Percentiles rank a stretch among this genome's conserved stretches.
Conservation (phyloP, 495 filamentous ascomycete species). For the Zalerion maritima region DNA sequence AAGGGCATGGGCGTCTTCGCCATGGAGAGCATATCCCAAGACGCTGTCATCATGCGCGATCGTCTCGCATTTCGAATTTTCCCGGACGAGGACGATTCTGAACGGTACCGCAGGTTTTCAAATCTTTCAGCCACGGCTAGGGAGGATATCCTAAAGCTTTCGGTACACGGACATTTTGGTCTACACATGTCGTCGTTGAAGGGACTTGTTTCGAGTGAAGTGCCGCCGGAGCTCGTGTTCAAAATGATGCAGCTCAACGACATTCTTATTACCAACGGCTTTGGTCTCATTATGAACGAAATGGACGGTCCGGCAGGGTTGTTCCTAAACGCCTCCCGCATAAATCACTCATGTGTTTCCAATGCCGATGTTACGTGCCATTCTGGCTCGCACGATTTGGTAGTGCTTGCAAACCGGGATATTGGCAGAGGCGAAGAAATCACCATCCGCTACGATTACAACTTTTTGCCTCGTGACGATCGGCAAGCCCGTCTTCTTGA, state of each 20-base stretch:
- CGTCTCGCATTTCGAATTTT: no score
- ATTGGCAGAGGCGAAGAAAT: conserved; percentile 25
- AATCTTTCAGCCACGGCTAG: conserved; percentile 10
- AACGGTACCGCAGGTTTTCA: conserved; percentile 12
- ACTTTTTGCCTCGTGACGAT: conserved; percentile 11
- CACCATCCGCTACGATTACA: conserved; percentile 26
- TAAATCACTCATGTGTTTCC: conserved; percentile 11
- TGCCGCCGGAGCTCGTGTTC: conserved; percentile 20
- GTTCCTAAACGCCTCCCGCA: conserved; percentile 3
- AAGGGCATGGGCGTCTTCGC: conserved; percentile 28
- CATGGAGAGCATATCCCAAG: conserved; percentile 20
- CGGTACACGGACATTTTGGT: conserved; percentile 15
- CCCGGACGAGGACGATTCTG: conserved; percentile 16
- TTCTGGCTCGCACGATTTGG: conserved; percentile 23
- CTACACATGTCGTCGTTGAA: conserved; percentile 12
- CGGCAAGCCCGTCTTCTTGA: conserved; percentile 18
- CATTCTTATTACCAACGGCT: no score
- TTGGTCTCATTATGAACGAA: no score
- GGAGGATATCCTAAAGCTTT: conserved; percentile 15
- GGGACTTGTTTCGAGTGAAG: conserved; percentile 18
- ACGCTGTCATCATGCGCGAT: conserved; percentile 27
- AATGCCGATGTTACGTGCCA: conserved; percentile 25
- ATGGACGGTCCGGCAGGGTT: conserved; percentile 33
- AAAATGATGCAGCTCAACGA: conserved; percentile 27
- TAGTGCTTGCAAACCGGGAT: conserved; percentile 26